These are phyloP conservation scores for Mycothermus thermophilus DNA, from an alignment of 495 filamentous ascomycete species.

Conservation along the genomic window DNA sequence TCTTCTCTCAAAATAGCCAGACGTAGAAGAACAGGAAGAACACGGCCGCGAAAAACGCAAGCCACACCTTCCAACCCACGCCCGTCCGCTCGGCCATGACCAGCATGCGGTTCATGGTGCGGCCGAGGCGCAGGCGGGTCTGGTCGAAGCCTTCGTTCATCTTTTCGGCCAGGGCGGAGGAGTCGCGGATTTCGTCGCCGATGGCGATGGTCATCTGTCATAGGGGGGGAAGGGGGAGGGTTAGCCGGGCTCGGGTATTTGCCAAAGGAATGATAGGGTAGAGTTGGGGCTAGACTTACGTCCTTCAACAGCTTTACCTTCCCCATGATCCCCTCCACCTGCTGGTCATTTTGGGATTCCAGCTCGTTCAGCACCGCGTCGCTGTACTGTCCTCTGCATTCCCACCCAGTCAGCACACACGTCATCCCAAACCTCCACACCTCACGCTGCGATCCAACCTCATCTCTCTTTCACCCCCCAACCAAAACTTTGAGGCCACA, in stretches of 20 bases:
- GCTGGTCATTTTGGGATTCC: constrained; percentile 86
- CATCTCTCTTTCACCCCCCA: background rate
- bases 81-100: constrained; percentile 89
- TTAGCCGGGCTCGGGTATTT: too few relatives aligned
- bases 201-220: constrained; percentile 76
- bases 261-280: background rate
- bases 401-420: background rate
- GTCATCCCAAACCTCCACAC: background rate
- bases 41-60: constrained; percentile 71
- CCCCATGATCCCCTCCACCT: constrained; percentile 76
- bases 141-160: constrained; percentile 88
- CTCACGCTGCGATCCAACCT: background rate
- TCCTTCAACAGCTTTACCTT: constrained; percentile 90
- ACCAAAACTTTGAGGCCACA: background rate
- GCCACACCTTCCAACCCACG: constrained; percentile 88
- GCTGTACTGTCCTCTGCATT: constrained; percentile 66
- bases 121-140: constrained; percentile 61
- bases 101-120: constrained; percentile 95
- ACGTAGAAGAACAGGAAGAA: constrained; percentile 76
- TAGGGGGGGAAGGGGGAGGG: background rate
- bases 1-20: constrained; percentile 82
- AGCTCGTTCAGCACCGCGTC: constrained; percentile 86
- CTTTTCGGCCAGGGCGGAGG: constrained; percentile 66
- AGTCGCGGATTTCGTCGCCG: constrained; percentile 84
- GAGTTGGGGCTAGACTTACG: constrained; percentile 40